Base-by-base conservation (phyloP, 148 eudicot species). In the Rhododendron ovatum region DNA sequence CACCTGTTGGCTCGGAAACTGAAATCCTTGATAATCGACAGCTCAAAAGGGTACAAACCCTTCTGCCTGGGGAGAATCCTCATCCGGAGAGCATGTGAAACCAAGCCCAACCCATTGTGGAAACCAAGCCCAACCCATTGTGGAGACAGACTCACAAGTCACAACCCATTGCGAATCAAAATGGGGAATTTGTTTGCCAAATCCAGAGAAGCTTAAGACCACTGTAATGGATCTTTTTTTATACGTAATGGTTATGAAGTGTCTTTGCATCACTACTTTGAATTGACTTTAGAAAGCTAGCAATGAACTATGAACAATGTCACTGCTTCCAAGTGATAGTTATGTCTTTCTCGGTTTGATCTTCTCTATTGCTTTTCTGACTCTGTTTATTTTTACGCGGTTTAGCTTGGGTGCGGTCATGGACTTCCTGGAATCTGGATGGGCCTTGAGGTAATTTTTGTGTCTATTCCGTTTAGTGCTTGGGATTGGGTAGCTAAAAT, bases 341-440 rank as follows among this genome's bases (percentile, higher is more conserved):
- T 30, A 5, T 30, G 39, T 14, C 76, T 30, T 33, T 71, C 76
- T 5, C 9, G 0, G 28, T 47, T 45, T 78, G 26, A 24, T 11
- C 45, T 6, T 57, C 45, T 82, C 43, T 83, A 67, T 41, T 83
- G 85, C 15, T 65, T 7, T 83, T 78, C 61, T 30, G 69, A 48
- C 82, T 90, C 28, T 51, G 69, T 51, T 50, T 73, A 12, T 82
- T 80, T 73, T 82, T 12, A 82, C 83, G 59, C 7, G 85, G 84
- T 92, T 86, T 87, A 96, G 99, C 98, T 97, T 87, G 99, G 99
- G 84, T 97, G 98, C 78, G 99, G 99, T 69, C 99, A 97, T 89
- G 99, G 99, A 63, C 98, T 97, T 88, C 99, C 99, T 86, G 98
- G 99, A 48, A 93, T 97, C 80, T 97, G 91, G 88, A 90, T 95